Evolutionary conservation across 2,329 filamentous ascomycete genomes (phyloP).

Genomic region (Fusarium sp.): DNA sequence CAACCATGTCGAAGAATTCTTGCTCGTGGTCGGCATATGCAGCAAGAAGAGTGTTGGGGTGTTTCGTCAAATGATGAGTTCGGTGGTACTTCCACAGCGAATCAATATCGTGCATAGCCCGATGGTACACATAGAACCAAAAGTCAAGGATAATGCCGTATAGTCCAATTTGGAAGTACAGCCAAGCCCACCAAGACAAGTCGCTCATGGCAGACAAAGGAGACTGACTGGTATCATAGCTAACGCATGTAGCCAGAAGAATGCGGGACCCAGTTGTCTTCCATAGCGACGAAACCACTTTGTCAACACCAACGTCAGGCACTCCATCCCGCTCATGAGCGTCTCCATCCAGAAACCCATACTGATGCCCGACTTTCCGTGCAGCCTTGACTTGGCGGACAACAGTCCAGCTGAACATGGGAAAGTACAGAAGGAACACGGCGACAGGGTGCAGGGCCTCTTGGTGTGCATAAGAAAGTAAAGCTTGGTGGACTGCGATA

Average conservation of each 20-base stretch:
- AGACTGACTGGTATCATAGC: constrained; percentile 8
- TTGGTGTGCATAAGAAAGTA: background rate
- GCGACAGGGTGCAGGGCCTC: constrained; percentile 1
- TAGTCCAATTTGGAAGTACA: constrained; percentile 24
- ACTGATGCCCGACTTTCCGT: constrained; percentile 8
- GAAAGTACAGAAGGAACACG: constrained; percentile 18
- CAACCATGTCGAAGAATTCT: constrained; percentile 36
- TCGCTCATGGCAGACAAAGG: constrained; percentile 10
- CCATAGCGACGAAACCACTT: constrained; percentile 9
- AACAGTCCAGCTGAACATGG: constrained; percentile 9
- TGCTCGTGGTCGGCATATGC: constrained; percentile 32
- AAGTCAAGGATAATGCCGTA: constrained; percentile 32
- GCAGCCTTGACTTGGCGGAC: constrained; percentile 7
- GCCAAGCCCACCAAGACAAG: constrained; percentile 14
- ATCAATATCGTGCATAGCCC: constrained; percentile 34
- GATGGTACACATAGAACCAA: constrained; percentile 33
- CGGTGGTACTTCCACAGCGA: constrained; percentile 29
- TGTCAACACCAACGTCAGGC: constrained; percentile 23
- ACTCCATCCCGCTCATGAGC: constrained; percentile 23
- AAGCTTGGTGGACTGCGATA: constrained; percentile 6
- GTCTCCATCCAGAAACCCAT: constrained; percentile 21
- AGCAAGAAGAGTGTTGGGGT: constrained; percentile 23
- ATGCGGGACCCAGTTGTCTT: constrained; percentile 14
- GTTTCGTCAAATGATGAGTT: constrained; percentile 30
- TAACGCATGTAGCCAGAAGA: constrained; percentile 9